Evolutionary conservation across 2,329 filamentous ascomycete genomes (phyloP).

Genomic region (Verticillium longisporum): DNA sequence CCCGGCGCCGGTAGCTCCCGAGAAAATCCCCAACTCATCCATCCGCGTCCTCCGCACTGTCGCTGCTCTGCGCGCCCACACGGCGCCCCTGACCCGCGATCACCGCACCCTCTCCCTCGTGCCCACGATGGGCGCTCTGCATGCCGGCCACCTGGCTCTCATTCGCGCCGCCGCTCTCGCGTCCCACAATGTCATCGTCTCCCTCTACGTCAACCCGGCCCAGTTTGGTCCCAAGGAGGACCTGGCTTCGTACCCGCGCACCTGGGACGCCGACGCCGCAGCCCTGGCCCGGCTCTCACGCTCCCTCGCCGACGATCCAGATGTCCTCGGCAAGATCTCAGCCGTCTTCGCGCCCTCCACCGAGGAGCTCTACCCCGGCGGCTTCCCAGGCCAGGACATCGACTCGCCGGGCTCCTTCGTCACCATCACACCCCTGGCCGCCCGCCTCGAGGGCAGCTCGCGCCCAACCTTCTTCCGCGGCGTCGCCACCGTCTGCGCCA

Average conservation of each 20-base stretch:
- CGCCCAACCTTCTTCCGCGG: conserved; percentile 94
- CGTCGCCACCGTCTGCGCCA: conserved; percentile 94
- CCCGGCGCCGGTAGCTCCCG: conserved; percentile 18
- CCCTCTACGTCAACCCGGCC: conserved; percentile 92
- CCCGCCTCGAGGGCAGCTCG: conserved; percentile 75
- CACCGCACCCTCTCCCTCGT: conserved; percentile 77
- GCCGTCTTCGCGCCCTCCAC: conserved; percentile 85
- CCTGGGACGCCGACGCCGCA: conserved; percentile 71
- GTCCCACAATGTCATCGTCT: conserved; percentile 82
- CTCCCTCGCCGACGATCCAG: conserved; percentile 58
- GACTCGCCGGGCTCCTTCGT: conserved; percentile 83
- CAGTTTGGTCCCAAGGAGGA: conserved; percentile 92
- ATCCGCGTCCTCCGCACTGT: conserved; percentile 74
- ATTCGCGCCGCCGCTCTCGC: conserved; percentile 78
- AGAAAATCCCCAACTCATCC: conserved; percentile 47
- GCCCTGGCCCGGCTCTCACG: conserved; percentile 62
- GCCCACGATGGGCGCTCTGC: conserved; percentile 97
- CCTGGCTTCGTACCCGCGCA: conserved; percentile 80
- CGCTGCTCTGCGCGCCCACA: conserved; percentile 61
- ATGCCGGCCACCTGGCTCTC: conserved; percentile 81
- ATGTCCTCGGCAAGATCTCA: conserved; percentile 60
- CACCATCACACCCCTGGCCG: conserved; percentile 77
- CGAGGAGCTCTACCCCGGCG: conserved; percentile 78
- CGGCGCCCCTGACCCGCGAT: conserved; percentile 56
- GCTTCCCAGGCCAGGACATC: conserved; percentile 65